phyloP scores from a whole-genome alignment of 805 yeast species.

The Candida sphagnicola region DNA sequence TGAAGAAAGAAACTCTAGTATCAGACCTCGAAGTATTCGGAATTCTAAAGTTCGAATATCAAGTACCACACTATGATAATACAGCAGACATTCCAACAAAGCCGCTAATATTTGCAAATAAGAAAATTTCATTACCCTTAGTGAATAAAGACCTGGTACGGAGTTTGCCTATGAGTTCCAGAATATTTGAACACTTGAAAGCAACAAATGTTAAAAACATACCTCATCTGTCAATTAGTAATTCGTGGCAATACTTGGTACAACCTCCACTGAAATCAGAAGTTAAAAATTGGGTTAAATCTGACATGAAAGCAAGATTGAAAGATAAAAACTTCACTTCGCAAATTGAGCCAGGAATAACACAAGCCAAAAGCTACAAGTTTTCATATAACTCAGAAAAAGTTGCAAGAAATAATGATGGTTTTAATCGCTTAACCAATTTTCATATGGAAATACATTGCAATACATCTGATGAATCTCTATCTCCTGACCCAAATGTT shows the following conservation, averaged over 20 bases:
- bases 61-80: constrained; percentile 61
- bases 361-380: constrained; percentile 36
- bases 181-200: neutral
- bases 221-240: neutral
- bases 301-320: constrained; percentile 9
- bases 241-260: constrained; percentile 42
- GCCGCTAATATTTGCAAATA: constrained; percentile 68
- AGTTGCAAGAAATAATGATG: constrained; percentile 32
- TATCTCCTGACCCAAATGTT: constrained; percentile 57
- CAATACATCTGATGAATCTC: constrained; percentile 42
- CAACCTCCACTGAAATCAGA: constrained; percentile 46
- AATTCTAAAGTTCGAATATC: constrained; percentile 48
- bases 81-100: constrained; percentile 46
- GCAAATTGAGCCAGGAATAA: constrained; percentile 47
- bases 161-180: constrained; percentile 2
- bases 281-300: constrained; percentile 32
- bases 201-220: neutral
- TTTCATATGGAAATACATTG: constrained; percentile 68
- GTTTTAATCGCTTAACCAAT: constrained; percentile 48
- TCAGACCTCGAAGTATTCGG: constrained; percentile 41
- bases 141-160: constrained; percentile 5
- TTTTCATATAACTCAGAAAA: constrained; percentile 33
- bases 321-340: constrained; percentile 29
- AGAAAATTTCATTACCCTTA: constrained; percentile 45
- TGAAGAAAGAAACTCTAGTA: constrained; percentile 13